Base-by-base conservation (phyloP, 1,139 yeast genomes). In the Blastobotrys ciferrii region DNA sequence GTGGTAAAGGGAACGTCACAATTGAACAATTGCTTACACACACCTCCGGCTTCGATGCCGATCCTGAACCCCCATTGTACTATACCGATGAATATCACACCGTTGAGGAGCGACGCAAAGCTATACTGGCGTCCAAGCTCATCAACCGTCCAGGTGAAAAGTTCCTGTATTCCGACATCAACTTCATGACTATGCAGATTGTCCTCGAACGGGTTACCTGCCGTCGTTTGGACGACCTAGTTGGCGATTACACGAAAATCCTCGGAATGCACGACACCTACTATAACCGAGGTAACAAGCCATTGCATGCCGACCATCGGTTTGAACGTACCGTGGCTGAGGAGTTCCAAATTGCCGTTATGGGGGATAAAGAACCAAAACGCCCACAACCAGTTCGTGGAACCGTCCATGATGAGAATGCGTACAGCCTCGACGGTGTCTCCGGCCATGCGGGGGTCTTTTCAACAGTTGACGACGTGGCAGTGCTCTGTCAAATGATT, bases 381-480 rank as follows among this genome's bases (percentile, higher is more conserved):
- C 45, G 58, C 12, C 48, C 49, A 4, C 57, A 54, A 38, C 58
- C 58, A 2, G 56, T 54, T 13, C 20, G 57, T 28, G 58, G 58
- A 25, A 43, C 48, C 15, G 58, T 54, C 13, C 58, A 54, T 40
- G 58, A 54, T 36, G 58, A 54, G 42, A 52, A 54, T 13, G 57
- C 58, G 2, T 53, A 44, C 33, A 41, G 46, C 15, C 42, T 53
- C 2, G 45, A 41, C 14, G 56, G 58, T 11, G 53, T 54, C 7
- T 44, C 51, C 14, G 58, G 58, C 6, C 58, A 54, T 45, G 58
- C 58, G 9, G 58, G 58, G 14, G 37, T 54, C 25, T 54, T 54
- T 37, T 53, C 56, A 13, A 54, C 57, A 17, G 50, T 47, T 4
- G 47, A 42, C 3, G 58, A 54, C 23, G 41, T 45, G 19, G 51